Evolutionary conservation across 768 basidiomycete genomes (phyloP).

Genomic region (Tricholoma matsutake): DNA sequence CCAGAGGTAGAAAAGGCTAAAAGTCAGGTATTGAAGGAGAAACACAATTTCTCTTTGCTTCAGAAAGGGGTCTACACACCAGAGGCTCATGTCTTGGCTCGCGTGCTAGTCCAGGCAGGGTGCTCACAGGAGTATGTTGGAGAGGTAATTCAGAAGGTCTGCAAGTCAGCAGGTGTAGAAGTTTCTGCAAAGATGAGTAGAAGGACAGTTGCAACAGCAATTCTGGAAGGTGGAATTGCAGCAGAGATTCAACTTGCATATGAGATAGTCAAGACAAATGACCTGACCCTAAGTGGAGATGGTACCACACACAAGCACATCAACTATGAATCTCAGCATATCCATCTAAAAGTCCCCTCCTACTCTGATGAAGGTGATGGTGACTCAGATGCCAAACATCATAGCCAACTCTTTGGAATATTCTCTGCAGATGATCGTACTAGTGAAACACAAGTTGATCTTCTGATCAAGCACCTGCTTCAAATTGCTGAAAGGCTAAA

Average conservation of each 20-base stretch:
- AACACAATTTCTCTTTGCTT: neutral
- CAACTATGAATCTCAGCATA: slow-evolving; percentile 14
- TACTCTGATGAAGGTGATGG: neutral
- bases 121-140: neutral
- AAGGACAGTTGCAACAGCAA: slow-evolving; percentile 1
- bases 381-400: neutral
- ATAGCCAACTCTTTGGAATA: slow-evolving; percentile 8
- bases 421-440: slow-evolving; percentile 19
- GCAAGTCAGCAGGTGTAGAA: neutral
- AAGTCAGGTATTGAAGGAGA: no score
- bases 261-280: slow-evolving; percentile 8
- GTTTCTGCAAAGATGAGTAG: slow-evolving; percentile 1
- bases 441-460: slow-evolving; percentile 19
- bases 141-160: neutral
- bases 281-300: slow-evolving; percentile 17
- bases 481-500: neutral
- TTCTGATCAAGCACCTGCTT: neutral
- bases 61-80: neutral
- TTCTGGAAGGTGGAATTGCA: slow-evolving; percentile 16
- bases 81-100: neutral
- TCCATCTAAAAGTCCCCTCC: neutral
- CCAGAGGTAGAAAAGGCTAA: no score
- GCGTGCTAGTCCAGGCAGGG: neutral
- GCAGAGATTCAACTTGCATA: slow-evolving; percentile 19
- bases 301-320: slow-evolving; percentile 19